A percentile compares a stretch with the other conserved stretches of the same genome.
phyloP scores from a whole-genome alignment of 306 rosid genomes.

The Alnus rubra region DNA sequence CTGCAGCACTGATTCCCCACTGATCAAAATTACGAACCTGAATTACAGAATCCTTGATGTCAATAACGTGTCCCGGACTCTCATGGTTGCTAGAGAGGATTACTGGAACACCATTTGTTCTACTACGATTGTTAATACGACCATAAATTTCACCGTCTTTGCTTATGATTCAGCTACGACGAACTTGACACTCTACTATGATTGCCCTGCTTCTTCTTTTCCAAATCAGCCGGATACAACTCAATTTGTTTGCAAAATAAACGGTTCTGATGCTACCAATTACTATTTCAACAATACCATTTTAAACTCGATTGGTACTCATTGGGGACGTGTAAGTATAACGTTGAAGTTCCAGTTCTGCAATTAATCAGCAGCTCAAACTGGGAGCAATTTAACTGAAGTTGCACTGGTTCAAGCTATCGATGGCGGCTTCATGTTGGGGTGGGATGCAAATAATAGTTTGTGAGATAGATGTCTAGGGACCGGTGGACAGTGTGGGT shows the following conservation, averaged over 20 bases:
- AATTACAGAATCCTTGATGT: constrained; percentile 39
- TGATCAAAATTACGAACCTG: constrained; percentile 12
- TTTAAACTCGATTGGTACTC: neutral
- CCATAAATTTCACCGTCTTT: constrained; percentile 24
- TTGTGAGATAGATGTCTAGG: constrained; percentile 40
- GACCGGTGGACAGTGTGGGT: constrained; percentile 54
- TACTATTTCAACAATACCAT: constrained; percentile 11
- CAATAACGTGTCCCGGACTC: constrained; percentile 11
- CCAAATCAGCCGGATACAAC: neutral
- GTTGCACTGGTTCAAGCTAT: constrained; percentile 34
- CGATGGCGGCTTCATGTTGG: constrained; percentile 42
- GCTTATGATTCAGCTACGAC: constrained; percentile 15
- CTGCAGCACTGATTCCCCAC: constrained; percentile 35
- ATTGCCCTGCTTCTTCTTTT: constrained; percentile 25
- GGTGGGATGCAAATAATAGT: constrained; percentile 45
- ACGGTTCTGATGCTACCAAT: constrained; percentile 15
- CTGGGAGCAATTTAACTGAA: neutral
- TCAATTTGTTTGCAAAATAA: constrained; percentile 42
- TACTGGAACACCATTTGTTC: constrained; percentile 46
- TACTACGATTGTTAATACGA: constrained; percentile 8
- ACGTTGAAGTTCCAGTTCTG: constrained; percentile 33
- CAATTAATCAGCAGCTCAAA: constrained; percentile 34
- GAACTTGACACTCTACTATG: constrained; percentile 41
- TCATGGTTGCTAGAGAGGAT: constrained; percentile 43
- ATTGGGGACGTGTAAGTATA: constrained; percentile 28